Evolutionary conservation across 2,329 filamentous ascomycete species (phyloP), one percentile per base, ranked within the genome.

Genomic region (Neofusicoccum ribis): DNA sequence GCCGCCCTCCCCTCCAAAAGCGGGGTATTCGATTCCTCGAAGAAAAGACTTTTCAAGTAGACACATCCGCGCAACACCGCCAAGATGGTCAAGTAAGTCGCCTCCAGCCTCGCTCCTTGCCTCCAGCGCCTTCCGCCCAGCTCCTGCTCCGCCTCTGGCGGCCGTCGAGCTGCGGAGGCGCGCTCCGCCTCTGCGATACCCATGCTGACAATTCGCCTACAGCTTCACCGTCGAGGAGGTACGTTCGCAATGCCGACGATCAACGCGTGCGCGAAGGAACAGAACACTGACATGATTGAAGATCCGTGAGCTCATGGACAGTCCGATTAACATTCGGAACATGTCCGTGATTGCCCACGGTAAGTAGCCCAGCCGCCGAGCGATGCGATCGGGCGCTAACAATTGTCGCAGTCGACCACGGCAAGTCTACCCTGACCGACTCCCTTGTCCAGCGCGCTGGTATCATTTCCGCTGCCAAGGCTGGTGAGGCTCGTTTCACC

Each of bases 311-410:
- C 83, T 91, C 80, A 91, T 91, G 90, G 90, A 92, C 88, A 89
- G 89, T 84, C 89, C 91, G 71, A 81, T 82, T 77, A 89, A 89
- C 82, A 88, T 89, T 82, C 85, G 88, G 79, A 98, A 98, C 89
- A 98, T 97, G 94, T 97, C 93, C 86, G 95, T 99, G 83, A 98
- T 98, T 92, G 95, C 95, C 83, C 95, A 99, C 87, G 93, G 86
- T 88, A 83, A 79, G 84, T 77, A 65, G 43, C 64, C 37, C 50
- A 39, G 39, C 43, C 44, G 27, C 20, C 1, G 9, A 8, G 7
- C 23, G 8, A n/a, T 27, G 15, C 56, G 23, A 43, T 36, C 68
- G 56, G 70, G 64, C 50, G 59, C 23, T 23, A 31, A 62, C 64
- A 63, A 36, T 15, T 27, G 5, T 59, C 46, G 68, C 71, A 88